Evolutionary conservation across 768 basidiomycete genomes (phyloP).

Genomic region (Trametes villosa): DNA sequence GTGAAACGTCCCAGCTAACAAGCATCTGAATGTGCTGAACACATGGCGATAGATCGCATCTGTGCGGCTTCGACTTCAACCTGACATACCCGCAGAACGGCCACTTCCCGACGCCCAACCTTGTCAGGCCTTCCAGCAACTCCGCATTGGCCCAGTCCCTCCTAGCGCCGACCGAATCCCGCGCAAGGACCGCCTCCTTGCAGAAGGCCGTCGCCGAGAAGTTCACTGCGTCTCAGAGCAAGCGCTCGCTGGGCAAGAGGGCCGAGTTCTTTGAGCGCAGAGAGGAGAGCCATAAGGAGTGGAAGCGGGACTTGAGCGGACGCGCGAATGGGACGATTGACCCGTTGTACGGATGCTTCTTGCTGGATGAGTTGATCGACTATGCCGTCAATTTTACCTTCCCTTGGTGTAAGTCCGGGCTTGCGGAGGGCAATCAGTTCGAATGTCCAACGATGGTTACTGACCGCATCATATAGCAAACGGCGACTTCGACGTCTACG

Average conservation of each 20-base stretch:
- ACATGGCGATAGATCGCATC: constrained; percentile 46
- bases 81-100: constrained; percentile 69
- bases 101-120: constrained; percentile 46
- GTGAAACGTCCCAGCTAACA: constrained; percentile 38
- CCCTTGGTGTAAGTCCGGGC: constrained; percentile 47
- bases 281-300: constrained; percentile 34
- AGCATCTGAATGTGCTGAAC: constrained; percentile 60
- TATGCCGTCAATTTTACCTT: constrained; percentile 73
- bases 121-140: constrained; percentile 8
- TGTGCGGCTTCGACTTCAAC: constrained; percentile 70
- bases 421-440: not conserved
- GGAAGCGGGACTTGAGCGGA: constrained; percentile 54
- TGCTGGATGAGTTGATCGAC: constrained; percentile 67
- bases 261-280: constrained; percentile 25
- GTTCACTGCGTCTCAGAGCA: constrained; percentile 1
- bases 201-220: constrained; percentile 15
- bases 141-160: constrained; percentile 8
- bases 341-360: constrained; percentile 48
- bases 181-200: constrained; percentile 13
- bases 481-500: constrained; percentile 27
- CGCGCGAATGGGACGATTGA: constrained; percentile 55
- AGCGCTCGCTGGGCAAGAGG: not conserved
- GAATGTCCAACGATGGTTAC: too few relatives aligned
- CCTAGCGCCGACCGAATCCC: constrained; percentile 11
- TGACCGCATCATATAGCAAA: constrained; percentile 10